These are phyloP conservation scores for Brassica juncea DNA, from an alignment of 345 rosid genomes.

Conservation along the genomic window DNA sequence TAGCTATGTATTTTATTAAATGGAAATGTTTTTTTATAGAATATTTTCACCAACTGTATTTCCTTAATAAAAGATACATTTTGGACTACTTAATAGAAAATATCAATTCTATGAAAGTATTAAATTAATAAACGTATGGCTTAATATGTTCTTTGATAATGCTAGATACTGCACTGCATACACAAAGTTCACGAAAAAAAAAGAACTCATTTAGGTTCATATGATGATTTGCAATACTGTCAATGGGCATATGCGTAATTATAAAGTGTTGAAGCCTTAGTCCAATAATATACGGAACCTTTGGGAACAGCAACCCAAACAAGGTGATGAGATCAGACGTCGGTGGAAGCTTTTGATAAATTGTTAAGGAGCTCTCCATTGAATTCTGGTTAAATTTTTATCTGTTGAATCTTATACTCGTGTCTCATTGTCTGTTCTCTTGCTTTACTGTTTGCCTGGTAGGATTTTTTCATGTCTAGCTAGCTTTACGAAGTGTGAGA, in stretches of 20 bases:
- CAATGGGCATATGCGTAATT: background rate
- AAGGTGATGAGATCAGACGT: background rate
- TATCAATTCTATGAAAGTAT: background rate
- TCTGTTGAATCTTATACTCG: background rate
- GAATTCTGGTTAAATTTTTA: background rate
- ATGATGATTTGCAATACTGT: background rate
- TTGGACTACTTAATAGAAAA: background rate
- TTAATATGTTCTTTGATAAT: background rate
- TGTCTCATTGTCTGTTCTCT: background rate
- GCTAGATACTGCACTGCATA: background rate
- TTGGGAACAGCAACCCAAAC: background rate
- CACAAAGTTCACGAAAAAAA: background rate
- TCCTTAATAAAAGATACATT: background rate
- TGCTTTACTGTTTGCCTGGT: background rate
- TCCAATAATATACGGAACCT: background rate
- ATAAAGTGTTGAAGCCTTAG: background rate
- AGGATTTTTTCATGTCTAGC: background rate
- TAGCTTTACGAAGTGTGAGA: background rate
- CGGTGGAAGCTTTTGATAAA: background rate
- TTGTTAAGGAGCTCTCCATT: background rate
- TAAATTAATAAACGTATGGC: background rate
- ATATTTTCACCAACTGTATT: background rate
- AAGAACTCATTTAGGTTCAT: background rate
- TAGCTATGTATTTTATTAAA: background rate
- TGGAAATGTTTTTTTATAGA: background rate